Base-by-base conservation (phyloP, 192 early-diverging fungal genomes). In the Rhizophagus prolifer region DNA sequence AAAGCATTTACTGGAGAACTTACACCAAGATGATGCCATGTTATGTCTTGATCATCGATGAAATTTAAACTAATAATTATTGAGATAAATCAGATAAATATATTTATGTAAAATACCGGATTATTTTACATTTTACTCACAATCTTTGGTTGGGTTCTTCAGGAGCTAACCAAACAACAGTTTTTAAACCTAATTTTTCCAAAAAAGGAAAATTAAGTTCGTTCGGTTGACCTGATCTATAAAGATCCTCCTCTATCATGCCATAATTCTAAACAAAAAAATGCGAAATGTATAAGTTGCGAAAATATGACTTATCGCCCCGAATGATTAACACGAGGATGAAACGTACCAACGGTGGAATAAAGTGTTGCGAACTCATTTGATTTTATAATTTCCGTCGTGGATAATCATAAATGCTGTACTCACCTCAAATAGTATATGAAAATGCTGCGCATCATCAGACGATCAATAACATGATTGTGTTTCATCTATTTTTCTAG, bases 121-220 rank as follows among this genome's bases (percentile, higher is more conserved):
- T 38, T 38, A 38, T 38, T 38, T 38, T 38, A 8, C 86, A 38
- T 38, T 38, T 38, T 38, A 8, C 86, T 77, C 86, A 94, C 92
- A 97, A 96, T 60, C 93, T 87, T 80, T 96, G 95, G 76, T 95
- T 95, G 4, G 97, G 97, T 75, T 97, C 96, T 87, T 99, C 96
- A 13, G 95, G 95, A 13, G 97, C 98, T 31, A 99, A 90, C 90
- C 93, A 99, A 0, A 97, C 89, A 38, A 99, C 94, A 12, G 95
- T 96, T 63, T 94, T 94, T 71, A 99, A 87, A 8, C 93, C 95
- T 4, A 99, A 91, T 79, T 95, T 96, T 79, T 98, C 98, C 72
- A 99, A 88, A 79, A 98, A 98, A 0, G 98, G 98, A 82, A 98
- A 99, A 87, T 99, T 99, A 72, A 99, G 90, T 85, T 99, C 98